Percentiles rank a stretch among this genome's conserved stretches.
phyloP scores from a whole-genome alignment of 2,329 filamentous ascomycete genomes.

The Diplodia mutila region DNA sequence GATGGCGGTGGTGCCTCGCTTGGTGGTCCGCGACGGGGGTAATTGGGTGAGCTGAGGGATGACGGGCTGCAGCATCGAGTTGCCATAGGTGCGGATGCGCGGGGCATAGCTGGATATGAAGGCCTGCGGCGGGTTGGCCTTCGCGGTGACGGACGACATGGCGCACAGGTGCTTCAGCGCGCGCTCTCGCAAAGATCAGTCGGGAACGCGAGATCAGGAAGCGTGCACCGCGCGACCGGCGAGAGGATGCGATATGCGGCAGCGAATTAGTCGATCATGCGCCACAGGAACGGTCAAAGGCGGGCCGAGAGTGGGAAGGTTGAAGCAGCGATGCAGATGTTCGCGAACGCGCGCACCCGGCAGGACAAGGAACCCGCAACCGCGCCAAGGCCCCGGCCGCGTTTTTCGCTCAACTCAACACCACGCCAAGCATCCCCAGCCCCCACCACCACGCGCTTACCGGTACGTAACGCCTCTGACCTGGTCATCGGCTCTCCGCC shows the following conservation, averaged over 20 bases:
- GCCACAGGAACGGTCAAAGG: background rate
- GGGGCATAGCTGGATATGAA: conserved; percentile 92
- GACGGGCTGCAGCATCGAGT: conserved; percentile 85
- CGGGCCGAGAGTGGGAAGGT: background rate
- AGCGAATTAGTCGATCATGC: conserved; percentile 2
- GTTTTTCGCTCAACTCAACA: conserved; percentile 22
- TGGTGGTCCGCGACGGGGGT: conserved; percentile 81
- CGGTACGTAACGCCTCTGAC: background rate
- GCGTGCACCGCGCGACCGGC: background rate
- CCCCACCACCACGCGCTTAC: background rate
- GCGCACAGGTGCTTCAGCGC: conserved; percentile 22
- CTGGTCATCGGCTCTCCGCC: too few species aligned
- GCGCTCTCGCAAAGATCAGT: conserved; percentile 11
- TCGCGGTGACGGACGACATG: conserved; percentile 47
- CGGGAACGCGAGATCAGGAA: background rate
- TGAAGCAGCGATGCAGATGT: conserved; percentile 16
- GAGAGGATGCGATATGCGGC: background rate
- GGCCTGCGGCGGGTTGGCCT: conserved; percentile 70
- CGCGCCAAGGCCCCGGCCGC: conserved; percentile 17
- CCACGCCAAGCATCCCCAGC: conserved; percentile 19
- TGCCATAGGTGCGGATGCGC: conserved; percentile 85
- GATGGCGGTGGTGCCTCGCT: conserved; percentile 93
- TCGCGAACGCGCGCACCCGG: conserved; percentile 18
- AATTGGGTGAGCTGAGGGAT: conserved; percentile 71
- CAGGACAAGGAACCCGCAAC: conserved; percentile 9